Base-by-base conservation (phyloP, 176 grass and related monocot genomes). In the Cenchrus fungigraminus region DNA sequence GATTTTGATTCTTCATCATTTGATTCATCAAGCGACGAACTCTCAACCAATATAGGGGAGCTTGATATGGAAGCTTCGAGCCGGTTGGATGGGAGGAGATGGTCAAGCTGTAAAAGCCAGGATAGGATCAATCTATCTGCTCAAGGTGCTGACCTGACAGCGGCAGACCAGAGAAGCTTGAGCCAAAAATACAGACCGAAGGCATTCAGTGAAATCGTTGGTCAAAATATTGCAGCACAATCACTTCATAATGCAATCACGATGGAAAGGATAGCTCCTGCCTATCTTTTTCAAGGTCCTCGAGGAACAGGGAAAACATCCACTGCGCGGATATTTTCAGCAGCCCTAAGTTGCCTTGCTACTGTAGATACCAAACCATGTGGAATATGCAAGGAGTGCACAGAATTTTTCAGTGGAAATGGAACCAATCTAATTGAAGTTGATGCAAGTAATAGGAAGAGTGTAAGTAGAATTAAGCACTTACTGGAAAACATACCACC, bases 221-320 rank as follows among this genome's bases (percentile, higher is more conserved):
- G 94, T 60, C 94, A 97, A 81, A 88, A 91, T 71, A 90, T 97
- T 87, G 79, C 94, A 63, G 89, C 83, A 53, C 95, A 94, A 53
- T 94, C 95, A 40, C 92, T 97, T 87, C 86, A 40, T 40, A 97
- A 97, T 88, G 95, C 92, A 9, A 85, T 93, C 79, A 69, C 77
- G 72, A 92, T 79, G 78, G 90, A 91, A 55, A 97, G 91, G 77
- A 86, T 97, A 78, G 92, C 95, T 50, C 88, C 90, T 61, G 90
- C 95, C 59, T 97, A 97, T 88, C 85, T 97, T 80, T 92, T 97
- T 88, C 90, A 97, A 84, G 95, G 95, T 79, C 95, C 92, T 62
- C 92, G 92, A 79, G 95, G 95, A 71, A 97, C 95, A 62, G 92
- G 95, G 68, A 97, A 97, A 89, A 94, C 95, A 80, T 89, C 90